Evolutionary conservation across 129 eudicot species (phyloP), one percentile per base, ranked within the genome.

Genomic region (Artemisia annua): DNA sequence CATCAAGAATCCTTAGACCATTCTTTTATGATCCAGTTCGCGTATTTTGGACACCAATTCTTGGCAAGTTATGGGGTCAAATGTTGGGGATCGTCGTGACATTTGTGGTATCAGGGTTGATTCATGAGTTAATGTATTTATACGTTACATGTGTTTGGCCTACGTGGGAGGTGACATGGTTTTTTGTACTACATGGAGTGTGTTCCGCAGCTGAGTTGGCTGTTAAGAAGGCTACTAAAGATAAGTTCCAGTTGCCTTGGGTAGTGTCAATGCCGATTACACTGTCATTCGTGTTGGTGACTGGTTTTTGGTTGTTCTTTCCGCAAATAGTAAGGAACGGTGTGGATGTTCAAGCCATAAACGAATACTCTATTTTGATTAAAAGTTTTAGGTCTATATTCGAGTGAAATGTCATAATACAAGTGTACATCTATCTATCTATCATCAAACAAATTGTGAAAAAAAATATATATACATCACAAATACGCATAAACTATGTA

Each of bases 181-280:
- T 78, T 77, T 91, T 91, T 62, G 28, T 91, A 28, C 16, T 91
- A 3, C 95, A 91, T 39, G 96, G 96, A 56, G 71, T 74, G 52
- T 81, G 70, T 63, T 53, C 85, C 56, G 64, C 72, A 0, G 26
- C 48, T 16, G 97, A 91, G 66, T 76, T 88, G n/a, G 79, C 6
- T 2, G 51, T 82, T 17, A 91, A 91, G 68, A 74, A 71, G 49
- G 19, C 12, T 3, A 10, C 56, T 6, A 32, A 71, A 0, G 78
- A 74, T 0, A 78, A 18, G 17, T 78, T 83, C 62, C 43, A 51
- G 28, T 5, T 85, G 69, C 89, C 84, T 3, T 8, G 65, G 26
- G 54, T 67, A 8, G 64, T 91, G 13, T 65, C 89, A 0, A 66
- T 82, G 54, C 83, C 75, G 2, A 22, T 82, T 18, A 64, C 85